Evolutionary conservation across 1,139 yeast genomes (phyloP).

Genomic region (Eremothecium sinecaudum): DNA sequence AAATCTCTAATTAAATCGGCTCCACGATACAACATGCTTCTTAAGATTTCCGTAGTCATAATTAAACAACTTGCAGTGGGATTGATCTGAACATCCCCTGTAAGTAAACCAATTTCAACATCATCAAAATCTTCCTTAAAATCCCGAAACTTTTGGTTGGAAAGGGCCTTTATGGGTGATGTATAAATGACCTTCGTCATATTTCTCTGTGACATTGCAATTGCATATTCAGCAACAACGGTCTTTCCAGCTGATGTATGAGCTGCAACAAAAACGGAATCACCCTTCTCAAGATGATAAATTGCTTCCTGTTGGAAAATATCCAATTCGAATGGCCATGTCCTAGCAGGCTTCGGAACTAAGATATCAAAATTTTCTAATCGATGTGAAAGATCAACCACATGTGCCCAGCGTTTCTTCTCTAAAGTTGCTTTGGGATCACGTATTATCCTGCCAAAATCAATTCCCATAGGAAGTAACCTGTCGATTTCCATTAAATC

Average conservation of each 20-base stretch:
- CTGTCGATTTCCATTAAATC: constrained; percentile 51
- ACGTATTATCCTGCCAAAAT: constrained; percentile 37
- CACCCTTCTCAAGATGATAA: constrained; percentile 87
- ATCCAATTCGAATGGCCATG: constrained; percentile 85
- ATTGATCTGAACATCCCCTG: constrained; percentile 96
- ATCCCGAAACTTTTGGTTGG: constrained; percentile 94
- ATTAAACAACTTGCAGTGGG: constrained; percentile 95
- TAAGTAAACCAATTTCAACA: constrained; percentile 93
- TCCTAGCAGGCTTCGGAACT: constrained; percentile 86
- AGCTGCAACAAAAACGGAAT: constrained; percentile 95
- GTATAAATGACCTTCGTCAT: constrained; percentile 94
- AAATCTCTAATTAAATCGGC: constrained; percentile 94
- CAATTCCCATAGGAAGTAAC: constrained; percentile 58
- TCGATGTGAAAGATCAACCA: constrained; percentile 76
- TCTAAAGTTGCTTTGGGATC: constrained; percentile 31
- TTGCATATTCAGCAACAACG: constrained; percentile 97
- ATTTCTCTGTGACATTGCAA: constrained; percentile 83
- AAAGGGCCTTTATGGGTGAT: constrained; percentile 92
- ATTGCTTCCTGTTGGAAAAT: constrained; percentile 95
- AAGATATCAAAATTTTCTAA: constrained; percentile 77
- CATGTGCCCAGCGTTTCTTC: constrained; percentile 85
- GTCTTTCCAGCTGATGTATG: constrained; percentile 99
- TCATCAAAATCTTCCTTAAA: constrained; percentile 63
- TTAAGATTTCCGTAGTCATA: constrained; percentile 93
- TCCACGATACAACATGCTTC: constrained; percentile 89